Conservation (phyloP, 208 protist genomes). For the Histomonas meleagridis region DNA sequence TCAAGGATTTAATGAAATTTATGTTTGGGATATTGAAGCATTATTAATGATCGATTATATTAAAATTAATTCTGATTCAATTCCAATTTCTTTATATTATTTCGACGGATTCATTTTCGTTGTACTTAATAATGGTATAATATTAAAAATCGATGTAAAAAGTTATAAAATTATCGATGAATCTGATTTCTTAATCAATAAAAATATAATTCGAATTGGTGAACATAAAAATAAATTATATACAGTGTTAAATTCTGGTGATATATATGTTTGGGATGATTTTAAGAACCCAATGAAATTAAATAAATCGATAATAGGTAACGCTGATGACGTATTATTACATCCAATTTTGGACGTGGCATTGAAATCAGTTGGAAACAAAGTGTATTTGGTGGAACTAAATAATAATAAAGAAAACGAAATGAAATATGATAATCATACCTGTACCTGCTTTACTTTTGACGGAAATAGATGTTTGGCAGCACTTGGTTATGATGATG, state of each 20-base stretch:
- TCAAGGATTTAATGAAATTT: not conserved
- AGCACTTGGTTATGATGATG: slow-evolving; percentile 25
- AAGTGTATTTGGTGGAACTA: not conserved
- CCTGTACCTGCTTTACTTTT: not conserved
- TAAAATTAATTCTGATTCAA: not conserved
- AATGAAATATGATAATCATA: not conserved
- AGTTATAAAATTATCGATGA: not conserved
- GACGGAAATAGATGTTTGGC: not conserved
- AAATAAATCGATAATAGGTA: not conserved
- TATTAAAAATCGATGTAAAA: not conserved
- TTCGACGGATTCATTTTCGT: not conserved
- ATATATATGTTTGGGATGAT: not conserved
- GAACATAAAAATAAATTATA: not conserved
- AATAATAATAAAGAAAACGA: not conserved
- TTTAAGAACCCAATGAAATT: not conserved
- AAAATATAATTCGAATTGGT: not conserved
- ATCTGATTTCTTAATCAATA: not conserved
- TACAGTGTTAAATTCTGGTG: not conserved
- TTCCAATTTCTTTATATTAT: not conserved
- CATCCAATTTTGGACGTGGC: too few species aligned
- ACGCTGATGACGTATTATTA: not conserved
- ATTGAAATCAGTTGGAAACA: too few species aligned
- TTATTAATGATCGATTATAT: not conserved
- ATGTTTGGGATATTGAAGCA: not conserved
- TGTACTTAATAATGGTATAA: not conserved